Base-by-base conservation (phyloP, 2,329 filamentous ascomycete species). In the Basipetospora chlamydospora region DNA sequence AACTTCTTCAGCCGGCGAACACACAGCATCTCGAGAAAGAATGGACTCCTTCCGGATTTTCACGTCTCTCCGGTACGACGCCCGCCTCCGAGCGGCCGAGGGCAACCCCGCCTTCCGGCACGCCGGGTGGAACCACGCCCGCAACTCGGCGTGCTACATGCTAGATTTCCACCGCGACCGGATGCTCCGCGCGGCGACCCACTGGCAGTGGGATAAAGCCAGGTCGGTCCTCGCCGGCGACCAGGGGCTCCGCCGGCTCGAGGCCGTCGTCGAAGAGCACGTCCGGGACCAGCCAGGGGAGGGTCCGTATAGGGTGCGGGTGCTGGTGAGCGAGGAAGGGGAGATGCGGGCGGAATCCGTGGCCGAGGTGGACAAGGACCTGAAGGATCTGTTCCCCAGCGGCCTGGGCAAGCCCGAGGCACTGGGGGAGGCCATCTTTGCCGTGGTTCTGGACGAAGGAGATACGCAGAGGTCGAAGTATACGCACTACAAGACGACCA, bases 401-500 rank as follows among this genome's bases (percentile, higher is more conserved):
- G 55, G 56, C 2, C 57, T 83, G 2, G 40, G 39, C 42, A 47
- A 40, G 10, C 54, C 47, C 8, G 39, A 25, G 10, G 35, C 26
- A 20, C 13, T 22, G 10, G 13, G 28, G 33, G 12, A 42, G 1
- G 48, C 53, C 1, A 49, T 49, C 1, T 70, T 60, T 41, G 55
- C 59, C 3, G 51, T 74, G 3, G 41, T 64, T 1, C 40, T 71
- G 3, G 69, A 74, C 45, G 37, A 39, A 8, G 39, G 44, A n/a
- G 37, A 37, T n/a, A 67, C 64, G 0, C 26, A 44, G 6, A 54
- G 56, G 28, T 72, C 70, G 1, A 67, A 73, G n/a, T 81, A 79
- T 49, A 94, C 87, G 0, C 76, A 78, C 40, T 82, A 81, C 61
- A 96, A 98, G 56, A 96, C 88, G 0, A 90, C 82, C 0, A 62